Percentiles rank a stretch among this genome's conserved stretches.
phyloP scores from a whole-genome alignment of 352 stramenopile genomes.

The Phytophthora palmivora region DNA sequence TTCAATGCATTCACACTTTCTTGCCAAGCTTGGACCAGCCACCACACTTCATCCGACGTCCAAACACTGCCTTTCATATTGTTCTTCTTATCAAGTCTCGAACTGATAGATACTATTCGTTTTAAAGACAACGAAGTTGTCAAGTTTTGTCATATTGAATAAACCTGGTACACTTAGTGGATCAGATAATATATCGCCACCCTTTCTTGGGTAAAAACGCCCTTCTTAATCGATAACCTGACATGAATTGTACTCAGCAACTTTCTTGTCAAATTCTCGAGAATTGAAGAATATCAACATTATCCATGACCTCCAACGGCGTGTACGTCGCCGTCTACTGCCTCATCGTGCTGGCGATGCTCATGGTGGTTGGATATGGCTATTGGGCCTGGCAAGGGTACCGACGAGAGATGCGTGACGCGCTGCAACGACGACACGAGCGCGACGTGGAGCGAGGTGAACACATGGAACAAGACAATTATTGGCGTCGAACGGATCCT shows the following conservation, averaged over 20 bases:
- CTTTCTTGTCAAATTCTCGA: background rate
- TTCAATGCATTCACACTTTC: slow-evolving; percentile 3
- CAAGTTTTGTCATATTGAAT: slow-evolving; percentile 35
- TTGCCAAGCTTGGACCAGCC: slow-evolving; percentile 24
- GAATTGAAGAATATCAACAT: background rate
- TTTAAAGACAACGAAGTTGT: slow-evolving; percentile 8
- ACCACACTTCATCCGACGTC: slow-evolving; percentile 18
- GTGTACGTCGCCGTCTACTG: slow-evolving; percentile 42
- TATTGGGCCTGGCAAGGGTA: slow-evolving; percentile 39
- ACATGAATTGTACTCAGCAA: too few species aligned
- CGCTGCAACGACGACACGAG: slow-evolving; percentile 37
- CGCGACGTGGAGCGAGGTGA: slow-evolving; percentile 35
- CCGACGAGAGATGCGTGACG: slow-evolving; percentile 32
- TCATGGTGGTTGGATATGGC: slow-evolving; percentile 30
- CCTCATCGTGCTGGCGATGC: slow-evolving; percentile 39
- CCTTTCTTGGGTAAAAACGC: too few species aligned
- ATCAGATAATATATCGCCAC: slow-evolving; percentile 21
- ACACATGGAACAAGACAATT: slow-evolving; percentile 31
- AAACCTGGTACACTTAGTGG: too few species aligned
- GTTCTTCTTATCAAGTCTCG: background rate
- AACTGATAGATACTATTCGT: slow-evolving; percentile 14
- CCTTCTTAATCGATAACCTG: too few species aligned
- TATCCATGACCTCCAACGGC: slow-evolving; percentile 19
- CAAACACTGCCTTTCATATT: slow-evolving; percentile 2
- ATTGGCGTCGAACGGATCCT: slow-evolving; percentile 30